Base-by-base conservation (phyloP, 1,139 yeast genomes). In the Pichia sp. region DNA sequence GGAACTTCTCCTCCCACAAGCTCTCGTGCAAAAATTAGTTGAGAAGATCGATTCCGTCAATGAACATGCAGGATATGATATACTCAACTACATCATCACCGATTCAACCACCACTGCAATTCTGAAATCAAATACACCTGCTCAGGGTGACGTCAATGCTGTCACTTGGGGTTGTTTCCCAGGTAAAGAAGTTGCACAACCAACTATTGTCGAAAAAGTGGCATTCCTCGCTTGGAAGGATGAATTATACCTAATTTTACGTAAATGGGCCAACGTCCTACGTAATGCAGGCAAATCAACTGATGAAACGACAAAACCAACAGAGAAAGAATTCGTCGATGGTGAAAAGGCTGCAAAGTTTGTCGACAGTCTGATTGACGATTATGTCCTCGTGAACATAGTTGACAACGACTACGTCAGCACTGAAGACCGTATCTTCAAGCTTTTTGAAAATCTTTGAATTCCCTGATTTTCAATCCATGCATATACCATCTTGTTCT, bases 91-190 rank as follows among this genome's bases (percentile, higher is more conserved):
- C 61, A 87, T 86, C 55, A 81, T 91, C 4, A 88, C 85, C 32
- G 80, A 82, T 56, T 55, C 55, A 30, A 64, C 67, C 38, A 88
- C 87, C 20, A 40, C 20, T 19, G 35, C 26, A 17, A 65, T 73
- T 28, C 65, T 85, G 44, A 51, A 60, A 27, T 68, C 75, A 27
- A 88, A 88, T 58, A 77, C 91, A 33, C 72, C 71, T 29, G 81
- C 74, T 33, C 83, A 77, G 42, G 83, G 80, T 46, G 45, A 45
- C 16, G 87, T 94, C 48, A 87, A 86, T 55, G 96, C 97, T 8
- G 96, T 87, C 36, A 91, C 98, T 12, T 91, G 98, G 98, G 97
- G 96, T 32, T 93, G 85, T 12, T 87, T 88, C 67, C 94, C 94
- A 3, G 83, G 80, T 59, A 73, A 80, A 44, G 94, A 85, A 54